Conservation (phyloP, 345 rosid species). For the Crucihimalaya himalaica region DNA sequence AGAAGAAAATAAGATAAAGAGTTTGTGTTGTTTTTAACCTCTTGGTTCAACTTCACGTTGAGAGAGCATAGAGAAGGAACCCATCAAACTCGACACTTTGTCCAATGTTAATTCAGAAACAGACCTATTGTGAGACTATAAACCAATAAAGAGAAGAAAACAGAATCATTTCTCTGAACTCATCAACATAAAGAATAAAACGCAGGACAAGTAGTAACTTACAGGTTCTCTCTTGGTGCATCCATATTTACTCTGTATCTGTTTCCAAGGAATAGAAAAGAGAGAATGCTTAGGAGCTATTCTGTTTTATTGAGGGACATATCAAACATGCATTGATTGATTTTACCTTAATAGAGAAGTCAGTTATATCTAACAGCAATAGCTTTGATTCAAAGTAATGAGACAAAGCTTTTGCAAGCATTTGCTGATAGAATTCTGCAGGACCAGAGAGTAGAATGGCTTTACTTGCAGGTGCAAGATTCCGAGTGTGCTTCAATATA, state of each 20-base stretch:
- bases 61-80: slow-evolving; percentile 66
- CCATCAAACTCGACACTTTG: slow-evolving; percentile 68
- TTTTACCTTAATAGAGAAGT: slow-evolving; percentile 78
- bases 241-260: slow-evolving; percentile 95
- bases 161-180: slow-evolving; percentile 8
- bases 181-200: background rate
- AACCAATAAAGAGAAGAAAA: slow-evolving; percentile 19
- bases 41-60: slow-evolving; percentile 51
- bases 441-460: slow-evolving; percentile 90
- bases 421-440: slow-evolving; percentile 86
- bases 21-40: slow-evolving; percentile 42
- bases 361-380: slow-evolving; percentile 70
- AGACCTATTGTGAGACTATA: slow-evolving; percentile 71
- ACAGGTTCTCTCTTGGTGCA: slow-evolving; percentile 67
- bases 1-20: background rate
- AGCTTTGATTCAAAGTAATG: slow-evolving; percentile 80
- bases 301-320: background rate
- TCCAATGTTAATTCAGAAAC: slow-evolving; percentile 76
- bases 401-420: slow-evolving; percentile 91
- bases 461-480: slow-evolving; percentile 91
- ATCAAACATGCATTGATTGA: background rate
- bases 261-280: slow-evolving; percentile 22
- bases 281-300: background rate
- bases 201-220: slow-evolving; percentile 39
- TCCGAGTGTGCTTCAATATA: slow-evolving; percentile 81